Base-by-base conservation (phyloP, 768 basidiomycete genomes). In the Lactarius hengduanensis region DNA sequence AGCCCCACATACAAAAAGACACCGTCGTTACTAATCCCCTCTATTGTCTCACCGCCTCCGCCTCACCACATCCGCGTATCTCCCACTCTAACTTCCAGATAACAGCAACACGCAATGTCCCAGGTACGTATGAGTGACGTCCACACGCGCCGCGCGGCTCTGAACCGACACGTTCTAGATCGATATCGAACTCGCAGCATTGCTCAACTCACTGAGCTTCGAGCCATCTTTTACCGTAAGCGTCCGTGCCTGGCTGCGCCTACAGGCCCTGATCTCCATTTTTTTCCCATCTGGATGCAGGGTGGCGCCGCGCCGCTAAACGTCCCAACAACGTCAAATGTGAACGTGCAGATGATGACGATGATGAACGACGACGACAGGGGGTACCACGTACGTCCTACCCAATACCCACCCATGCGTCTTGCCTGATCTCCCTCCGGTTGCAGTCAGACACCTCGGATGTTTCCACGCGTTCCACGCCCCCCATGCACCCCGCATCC, bases 101-200 rank as follows among this genome's bases (percentile, higher is more conserved):
- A 20, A 20, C 55, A 5, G 13, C 15, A 16, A 8, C 4, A 30
- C 30, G 54, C 54, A 9, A 56, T 56, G 55, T 30, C 55, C 11
- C 30, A 56, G 30, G 30, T 30, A 56, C 55, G 28, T 56, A 56
- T 9, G 22, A 26, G 4, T 56, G 55, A 56, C 32, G 28, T 32
- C 15, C 32, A 18, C n/a, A 16, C 15, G 4, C 22, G 11, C 38
- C n/a, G 0, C 10, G 11, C 20, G 3, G 10, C 28, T 61, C 56
- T 60, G 38, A n/a, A 16, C 57, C 53, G 36, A 57, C 30, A 20
- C 38, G 7, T 2, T 16, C 50, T 22, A 67, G 62, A 59, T 67
- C 62, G 66, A 67, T 2, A 38, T 63, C 4, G 66, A 67, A 63
- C 66, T 67, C n/a, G 66, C 66, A n/a, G 66, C 62, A 50, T 58